phyloP scores from a whole-genome alignment of 108 stramenopile genomes.

The Ochromonas danica region DNA sequence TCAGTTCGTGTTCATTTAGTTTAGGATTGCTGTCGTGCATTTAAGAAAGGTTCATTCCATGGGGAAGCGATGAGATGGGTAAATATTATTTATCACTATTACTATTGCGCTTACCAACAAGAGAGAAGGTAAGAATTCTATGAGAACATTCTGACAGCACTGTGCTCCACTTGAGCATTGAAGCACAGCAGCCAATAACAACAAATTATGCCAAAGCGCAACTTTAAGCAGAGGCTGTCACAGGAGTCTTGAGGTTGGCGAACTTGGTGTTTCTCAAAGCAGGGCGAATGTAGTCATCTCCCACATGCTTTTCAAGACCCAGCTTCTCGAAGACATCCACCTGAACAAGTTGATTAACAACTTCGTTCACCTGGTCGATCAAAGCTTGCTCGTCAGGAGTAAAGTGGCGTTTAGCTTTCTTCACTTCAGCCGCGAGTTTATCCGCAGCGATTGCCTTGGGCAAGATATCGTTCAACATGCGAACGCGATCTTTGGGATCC shows the following conservation, averaged over 20 bases:
- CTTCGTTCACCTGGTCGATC: constrained; percentile 86
- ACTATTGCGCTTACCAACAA: too few species aligned
- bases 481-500: constrained; percentile 58
- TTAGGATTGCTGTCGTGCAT: too few species aligned
- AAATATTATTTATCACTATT: too few species aligned
- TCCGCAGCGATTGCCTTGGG: constrained; percentile 89
- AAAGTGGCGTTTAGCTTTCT: constrained; percentile 84
- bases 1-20: too few species aligned
- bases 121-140: too few species aligned
- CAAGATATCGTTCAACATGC: constrained; percentile 79
- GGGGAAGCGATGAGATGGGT: too few species aligned
- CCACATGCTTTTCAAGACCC: neutral
- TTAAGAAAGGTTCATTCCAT: too few species aligned
- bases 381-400: constrained; percentile 79
- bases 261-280: neutral
- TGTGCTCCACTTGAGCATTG: too few species aligned
- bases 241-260: neutral
- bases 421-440: constrained; percentile 72
- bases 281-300: constrained; percentile 7
- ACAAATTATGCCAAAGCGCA: too few species aligned
- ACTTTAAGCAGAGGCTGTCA: neutral
- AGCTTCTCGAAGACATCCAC: constrained; percentile 60
- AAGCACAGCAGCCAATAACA: too few species aligned
- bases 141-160: too few species aligned
- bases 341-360: constrained; percentile 91